Evolutionary conservation across 257 asterid genomes (phyloP).

Genomic region (Solanum boliviense): DNA sequence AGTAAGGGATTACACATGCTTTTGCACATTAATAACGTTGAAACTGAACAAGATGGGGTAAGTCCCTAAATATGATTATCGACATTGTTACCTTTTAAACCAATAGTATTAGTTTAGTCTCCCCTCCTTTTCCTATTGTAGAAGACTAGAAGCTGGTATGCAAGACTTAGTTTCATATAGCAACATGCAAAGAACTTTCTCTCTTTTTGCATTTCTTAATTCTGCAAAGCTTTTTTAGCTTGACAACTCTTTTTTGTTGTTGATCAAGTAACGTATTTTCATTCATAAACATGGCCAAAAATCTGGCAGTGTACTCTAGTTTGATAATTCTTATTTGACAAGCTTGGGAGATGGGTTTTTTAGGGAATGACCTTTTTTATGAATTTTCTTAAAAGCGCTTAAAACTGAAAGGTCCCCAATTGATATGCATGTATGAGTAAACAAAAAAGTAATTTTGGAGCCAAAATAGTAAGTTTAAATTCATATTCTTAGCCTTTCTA

Average conservation of each 20-base stretch:
- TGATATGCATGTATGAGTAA: neutral
- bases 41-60: neutral
- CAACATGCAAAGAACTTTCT: neutral
- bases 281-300: neutral
- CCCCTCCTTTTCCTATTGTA: neutral
- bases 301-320: neutral
- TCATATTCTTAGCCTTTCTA: neutral
- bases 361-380: neutral
- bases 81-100: neutral
- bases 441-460: neutral
- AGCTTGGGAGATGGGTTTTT: neutral
- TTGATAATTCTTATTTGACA: neutral
- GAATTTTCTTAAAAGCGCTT: neutral
- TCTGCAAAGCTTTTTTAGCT: neutral
- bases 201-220: neutral
- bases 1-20: neutral
- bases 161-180: neutral
- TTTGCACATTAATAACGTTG: neutral
- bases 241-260: neutral
- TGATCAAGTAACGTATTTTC: neutral
- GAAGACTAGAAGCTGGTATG: neutral
- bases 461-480: neutral
- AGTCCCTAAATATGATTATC: neutral
- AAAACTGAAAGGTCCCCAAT: neutral
- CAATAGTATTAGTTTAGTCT: neutral